phyloP scores from a whole-genome alignment of 2,329 filamentous ascomycete species.

The Pyrenochaeta sp. region DNA sequence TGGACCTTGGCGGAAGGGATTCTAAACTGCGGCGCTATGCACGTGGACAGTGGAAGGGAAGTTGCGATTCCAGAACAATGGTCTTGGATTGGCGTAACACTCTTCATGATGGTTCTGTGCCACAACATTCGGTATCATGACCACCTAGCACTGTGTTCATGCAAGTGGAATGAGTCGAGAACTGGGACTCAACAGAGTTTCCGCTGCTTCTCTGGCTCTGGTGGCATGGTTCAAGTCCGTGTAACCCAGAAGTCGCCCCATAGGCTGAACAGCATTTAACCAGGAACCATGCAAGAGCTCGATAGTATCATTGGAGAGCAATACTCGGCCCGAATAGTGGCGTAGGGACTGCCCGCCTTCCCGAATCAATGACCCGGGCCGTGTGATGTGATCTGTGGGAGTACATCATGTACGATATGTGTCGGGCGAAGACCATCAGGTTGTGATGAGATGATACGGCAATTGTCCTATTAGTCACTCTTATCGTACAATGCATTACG shows the following conservation, averaged over 20 bases:
- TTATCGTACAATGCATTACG: conserved; percentile 2
- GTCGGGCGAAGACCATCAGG: conserved; percentile 11
- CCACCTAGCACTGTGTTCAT: background rate
- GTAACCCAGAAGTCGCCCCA: background rate
- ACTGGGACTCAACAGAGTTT: background rate
- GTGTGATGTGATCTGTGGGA: conserved; percentile 15
- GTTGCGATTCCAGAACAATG: background rate
- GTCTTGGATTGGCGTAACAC: background rate
- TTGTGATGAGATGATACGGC: conserved; percentile 16
- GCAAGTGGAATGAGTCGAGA: background rate
- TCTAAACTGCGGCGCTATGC: conserved; percentile 3
- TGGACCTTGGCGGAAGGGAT: background rate
- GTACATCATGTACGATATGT: conserved; percentile 9
- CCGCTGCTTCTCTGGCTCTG: background rate
- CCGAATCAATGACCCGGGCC: conserved; percentile 16
- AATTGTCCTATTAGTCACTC: conserved; percentile 6
- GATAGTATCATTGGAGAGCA: background rate
- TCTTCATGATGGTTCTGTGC: background rate
- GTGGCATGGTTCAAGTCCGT: background rate
- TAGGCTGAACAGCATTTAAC: conserved; percentile 19
- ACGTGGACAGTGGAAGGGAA: background rate
- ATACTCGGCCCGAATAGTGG: conserved; percentile 12
- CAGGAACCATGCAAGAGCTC: conserved; percentile 6
- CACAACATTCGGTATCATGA: background rate
- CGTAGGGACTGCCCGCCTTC: background rate